Evolutionary conservation across 495 filamentous ascomycete genomes (phyloP).

Genomic region (Antarctomyces pellizariae): DNA sequence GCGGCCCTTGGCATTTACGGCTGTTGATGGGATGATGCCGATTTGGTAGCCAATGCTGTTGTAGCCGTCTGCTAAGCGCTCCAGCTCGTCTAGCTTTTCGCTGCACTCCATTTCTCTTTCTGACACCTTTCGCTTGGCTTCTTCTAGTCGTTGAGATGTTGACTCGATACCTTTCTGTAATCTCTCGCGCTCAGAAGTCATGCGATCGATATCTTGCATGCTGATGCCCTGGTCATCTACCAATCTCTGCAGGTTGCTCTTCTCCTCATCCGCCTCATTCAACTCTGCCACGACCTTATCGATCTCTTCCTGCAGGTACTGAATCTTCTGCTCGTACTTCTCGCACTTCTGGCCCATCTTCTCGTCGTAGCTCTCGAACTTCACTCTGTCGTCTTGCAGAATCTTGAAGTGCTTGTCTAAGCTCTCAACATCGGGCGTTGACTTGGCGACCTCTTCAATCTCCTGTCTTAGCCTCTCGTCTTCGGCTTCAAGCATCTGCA

Average conservation of each 20-base stretch:
- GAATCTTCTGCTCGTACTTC: conserved; percentile 54
- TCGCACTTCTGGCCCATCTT: conserved; percentile 56
- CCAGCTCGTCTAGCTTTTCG: conserved; percentile 66
- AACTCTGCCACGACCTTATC: conserved; percentile 57
- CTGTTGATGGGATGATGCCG: conserved; percentile 63
- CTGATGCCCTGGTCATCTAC: conserved; percentile 86
- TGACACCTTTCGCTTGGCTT: conserved; percentile 53
- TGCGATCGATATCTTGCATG: conserved; percentile 92
- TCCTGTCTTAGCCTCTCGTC: conserved; percentile 54
- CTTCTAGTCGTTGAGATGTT: conserved; percentile 48
- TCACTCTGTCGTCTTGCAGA: conserved; percentile 70
- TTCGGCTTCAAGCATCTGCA: conserved; percentile 64
- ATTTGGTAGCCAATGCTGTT: conserved; percentile 87
- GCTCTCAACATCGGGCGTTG: conserved; percentile 54
- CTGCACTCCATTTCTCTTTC: conserved; percentile 71
- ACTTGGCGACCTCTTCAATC: conserved; percentile 71
- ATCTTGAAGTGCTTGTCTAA: conserved; percentile 68
- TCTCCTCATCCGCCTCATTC: conserved; percentile 56
- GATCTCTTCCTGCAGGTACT: conserved; percentile 56
- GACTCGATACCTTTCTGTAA: conserved; percentile 65
- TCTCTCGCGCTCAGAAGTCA: conserved; percentile 85
- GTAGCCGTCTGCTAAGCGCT: conserved; percentile 65
- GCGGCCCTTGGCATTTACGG: conserved; percentile 60
- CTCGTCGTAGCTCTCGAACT: conserved; percentile 82
- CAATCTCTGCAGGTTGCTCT: conserved; percentile 49